Percentiles rank a stretch among this genome's conserved stretches.
Evolutionary conservation across 75 land plant genomes (phyloP).

Genomic region (Cunninghamia lanceolata): DNA sequence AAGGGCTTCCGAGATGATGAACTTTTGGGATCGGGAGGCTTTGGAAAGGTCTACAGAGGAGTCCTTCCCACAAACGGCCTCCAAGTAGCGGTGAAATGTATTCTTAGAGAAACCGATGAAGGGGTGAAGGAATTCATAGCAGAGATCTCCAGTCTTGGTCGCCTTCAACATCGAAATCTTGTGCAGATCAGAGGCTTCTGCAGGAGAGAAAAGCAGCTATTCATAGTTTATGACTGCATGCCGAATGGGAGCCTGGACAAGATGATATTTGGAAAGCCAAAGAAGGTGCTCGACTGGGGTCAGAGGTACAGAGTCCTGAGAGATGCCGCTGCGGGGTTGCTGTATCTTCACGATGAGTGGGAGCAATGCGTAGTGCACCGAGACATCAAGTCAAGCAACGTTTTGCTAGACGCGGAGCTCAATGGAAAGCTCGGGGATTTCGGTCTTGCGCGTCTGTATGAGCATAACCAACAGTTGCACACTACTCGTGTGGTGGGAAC

Average conservation of each 20-base stretch:
- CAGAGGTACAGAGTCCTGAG: conserved; percentile 35
- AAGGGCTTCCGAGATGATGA: conserved; percentile 37
- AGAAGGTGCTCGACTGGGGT: conserved; percentile 19
- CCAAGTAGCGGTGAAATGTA: conserved; percentile 48
- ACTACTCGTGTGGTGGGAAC: background rate
- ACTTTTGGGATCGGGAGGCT: conserved; percentile 44
- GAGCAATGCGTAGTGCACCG: conserved; percentile 6
- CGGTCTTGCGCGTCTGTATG: background rate
- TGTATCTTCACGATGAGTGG: conserved; percentile 22
- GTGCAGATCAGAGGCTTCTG: conserved; percentile 64
- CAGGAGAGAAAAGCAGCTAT: conserved; percentile 23
- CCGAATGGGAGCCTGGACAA: conserved; percentile 51
- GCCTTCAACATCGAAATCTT: conserved; percentile 64
- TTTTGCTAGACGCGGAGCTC: background rate
- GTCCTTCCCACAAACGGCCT: conserved; percentile 5
- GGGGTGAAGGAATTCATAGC: conserved; percentile 64
- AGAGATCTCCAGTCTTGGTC: conserved; percentile 48
- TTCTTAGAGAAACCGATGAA: conserved; percentile 43
- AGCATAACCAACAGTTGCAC: background rate
- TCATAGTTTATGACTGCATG: conserved; percentile 52
- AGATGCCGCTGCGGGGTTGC: conserved; percentile 36
- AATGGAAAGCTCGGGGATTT: background rate
- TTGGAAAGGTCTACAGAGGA: conserved; percentile 49
- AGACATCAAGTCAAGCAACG: background rate
- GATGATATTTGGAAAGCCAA: conserved; percentile 26